Evolutionary conservation across 441 rosid species (phyloP), one percentile per base, ranked within the genome.

Genomic region (Euphorbia schlechtendalii): DNA sequence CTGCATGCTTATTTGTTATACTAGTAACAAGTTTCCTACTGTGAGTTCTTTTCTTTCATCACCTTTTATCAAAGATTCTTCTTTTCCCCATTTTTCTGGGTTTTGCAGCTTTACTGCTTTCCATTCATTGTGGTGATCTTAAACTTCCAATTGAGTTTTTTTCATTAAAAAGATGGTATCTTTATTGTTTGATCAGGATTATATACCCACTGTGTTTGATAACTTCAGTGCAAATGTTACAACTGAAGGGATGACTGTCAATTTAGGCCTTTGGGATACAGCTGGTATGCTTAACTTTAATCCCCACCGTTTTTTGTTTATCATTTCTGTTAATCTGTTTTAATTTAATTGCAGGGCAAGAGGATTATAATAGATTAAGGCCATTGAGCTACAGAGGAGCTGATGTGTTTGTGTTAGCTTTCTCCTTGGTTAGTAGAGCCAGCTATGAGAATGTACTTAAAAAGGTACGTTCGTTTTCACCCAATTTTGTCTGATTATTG

Each of bases 321-420:
- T 38, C 56, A 28, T 30, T 38, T 17, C 25, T 21, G 27, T 57
- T 57, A 18, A 17, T 56, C 46, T 52, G 61, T 75, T 56, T 12
- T 59, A 11, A 61, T 56, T 21, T 62, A 62, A 28, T 62, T 68
- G 40, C 69, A 92, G 98, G 98, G 43, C 98, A 92, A 79, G 97
- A 92, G 74, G 98, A 92, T 73, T 92, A 90, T 81, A 93, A 88
- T 66, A 84, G 99, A 67, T 70, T 93, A 74, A 84, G 99, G 80
- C 99, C 99, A 51, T 80, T 93, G 78, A 93, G 99, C 80, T 93
- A 93, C 82, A 87, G 97, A 82, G 99, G 95, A 52, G 99, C 88
- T 25, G 99, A 93, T 75, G 87, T 88, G 59, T 93, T 93, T 72
- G 97, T 93, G 80, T 80, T 93, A 77, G 89, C 99, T 70, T 93